Conservation (phyloP, 139 green algal genomes). For the Chlorella sp. region DNA sequence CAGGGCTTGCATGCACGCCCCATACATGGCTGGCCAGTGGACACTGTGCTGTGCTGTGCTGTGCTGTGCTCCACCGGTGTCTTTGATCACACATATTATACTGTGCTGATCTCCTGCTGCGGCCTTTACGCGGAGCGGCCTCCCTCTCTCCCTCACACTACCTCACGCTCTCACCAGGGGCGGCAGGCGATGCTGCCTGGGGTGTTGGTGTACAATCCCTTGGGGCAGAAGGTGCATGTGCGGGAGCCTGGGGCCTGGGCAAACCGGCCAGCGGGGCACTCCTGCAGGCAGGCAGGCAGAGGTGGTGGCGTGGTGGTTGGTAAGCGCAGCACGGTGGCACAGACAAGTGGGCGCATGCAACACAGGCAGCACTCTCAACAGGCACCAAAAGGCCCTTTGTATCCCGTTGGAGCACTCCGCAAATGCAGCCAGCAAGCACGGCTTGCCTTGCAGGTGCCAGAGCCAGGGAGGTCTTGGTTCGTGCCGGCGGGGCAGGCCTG, state of each 20-base stretch:
- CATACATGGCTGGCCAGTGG: no score
- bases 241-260: background rate
- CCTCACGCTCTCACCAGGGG: background rate
- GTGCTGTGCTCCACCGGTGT: no score
- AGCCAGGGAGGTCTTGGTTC: background rate
- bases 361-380: background rate
- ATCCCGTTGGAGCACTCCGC: background rate
- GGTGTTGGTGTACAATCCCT: background rate
- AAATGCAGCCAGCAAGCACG: background rate
- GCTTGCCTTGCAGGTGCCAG: background rate
- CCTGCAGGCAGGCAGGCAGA: background rate
- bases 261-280: background rate
- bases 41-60: no score
- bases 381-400: background rate
- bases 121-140: no score
- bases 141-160: no score
- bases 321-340: background rate
- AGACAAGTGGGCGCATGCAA: background rate
- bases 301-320: background rate
- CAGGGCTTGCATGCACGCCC: no score
- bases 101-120: no score
- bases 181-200: constrained; percentile 1
- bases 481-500: background rate
- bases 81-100: no score
- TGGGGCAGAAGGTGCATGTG: background rate